Conservation (phyloP, 140 eudicot genomes). For the Anethum foeniculum region DNA sequence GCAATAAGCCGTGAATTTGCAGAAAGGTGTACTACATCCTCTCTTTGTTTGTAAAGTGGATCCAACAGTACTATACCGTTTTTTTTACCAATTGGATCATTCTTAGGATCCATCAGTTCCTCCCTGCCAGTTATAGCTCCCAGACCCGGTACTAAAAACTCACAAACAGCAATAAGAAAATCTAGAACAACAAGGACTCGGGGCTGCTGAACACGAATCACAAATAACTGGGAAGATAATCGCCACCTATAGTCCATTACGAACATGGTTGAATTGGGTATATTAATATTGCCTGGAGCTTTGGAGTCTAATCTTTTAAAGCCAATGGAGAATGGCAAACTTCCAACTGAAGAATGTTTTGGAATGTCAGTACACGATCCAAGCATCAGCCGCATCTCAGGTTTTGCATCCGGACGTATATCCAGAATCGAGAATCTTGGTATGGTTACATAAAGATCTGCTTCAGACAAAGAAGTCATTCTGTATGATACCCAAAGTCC, state of each 20-base stretch:
- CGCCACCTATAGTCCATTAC: slow-evolving; percentile 89
- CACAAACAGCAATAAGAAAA: slow-evolving; percentile 88
- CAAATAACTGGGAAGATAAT: slow-evolving; percentile 64
- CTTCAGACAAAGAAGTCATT: slow-evolving; percentile 89
- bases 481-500: slow-evolving; percentile 92
- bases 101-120: slow-evolving; percentile 85
- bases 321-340: slow-evolving; percentile 15
- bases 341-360: slow-evolving; percentile 44
- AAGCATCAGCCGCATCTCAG: slow-evolving; percentile 98
- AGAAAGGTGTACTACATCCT: slow-evolving; percentile 65
- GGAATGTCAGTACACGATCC: slow-evolving; percentile 72
- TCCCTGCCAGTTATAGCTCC: slow-evolving; percentile 92
- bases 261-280: slow-evolving; percentile 79
- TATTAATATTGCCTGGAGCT: slow-evolving; percentile 32
- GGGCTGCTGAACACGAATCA: slow-evolving; percentile 86
- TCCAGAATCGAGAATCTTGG: slow-evolving; percentile 78
- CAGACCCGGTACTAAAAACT: slow-evolving; percentile 88
- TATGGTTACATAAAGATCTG: slow-evolving; percentile 81
- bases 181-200: slow-evolving; percentile 96
- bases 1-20: slow-evolving; percentile 72
- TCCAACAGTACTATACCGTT: slow-evolving; percentile 45
- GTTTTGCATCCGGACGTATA: slow-evolving; percentile 73
- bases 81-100: slow-evolving; percentile 72
- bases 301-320: slow-evolving; percentile 29
- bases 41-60: slow-evolving; percentile 58